A percentile compares a stretch with the other conserved stretches of the same genome.
phyloP scores from a whole-genome alignment of 257 asterid species.

The Striga asiatica region DNA sequence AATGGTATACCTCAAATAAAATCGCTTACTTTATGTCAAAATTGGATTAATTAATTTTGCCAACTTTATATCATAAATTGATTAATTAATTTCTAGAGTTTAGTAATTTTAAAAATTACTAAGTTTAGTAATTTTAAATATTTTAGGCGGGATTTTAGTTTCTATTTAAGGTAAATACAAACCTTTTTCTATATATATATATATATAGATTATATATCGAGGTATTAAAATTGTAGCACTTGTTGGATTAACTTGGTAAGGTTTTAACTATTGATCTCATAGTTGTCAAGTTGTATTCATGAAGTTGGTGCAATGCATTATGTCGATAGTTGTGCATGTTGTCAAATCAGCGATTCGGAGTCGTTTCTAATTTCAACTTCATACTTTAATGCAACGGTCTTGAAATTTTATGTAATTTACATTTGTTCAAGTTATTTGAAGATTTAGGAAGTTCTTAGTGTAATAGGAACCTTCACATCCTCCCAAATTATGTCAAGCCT shows the following conservation, averaged over 20 bases:
- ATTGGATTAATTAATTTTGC: no score
- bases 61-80: no score
- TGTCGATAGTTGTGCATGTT: conserved; percentile 3
- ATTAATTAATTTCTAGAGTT: no score
- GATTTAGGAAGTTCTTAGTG: not conserved
- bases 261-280: not conserved
- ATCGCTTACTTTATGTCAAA: no score
- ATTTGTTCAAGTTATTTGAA: not conserved
- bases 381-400: not conserved
- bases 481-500: not conserved
- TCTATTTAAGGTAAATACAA: no score
- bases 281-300: conserved; percentile 3
- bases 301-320: conserved; percentile 5
- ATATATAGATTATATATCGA: no score
- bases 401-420: not conserved
- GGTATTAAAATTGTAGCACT: conserved; percentile 5
- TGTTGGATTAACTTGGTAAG: conserved; percentile 5
- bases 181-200: no score
- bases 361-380: not conserved
- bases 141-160: no score
- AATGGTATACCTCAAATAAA: no score
- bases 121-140: no score
- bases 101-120: no score
- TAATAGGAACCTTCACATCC: not conserved
- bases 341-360: conserved; percentile 5